phyloP scores from a whole-genome alignment of 345 rosid species.

The Gossypium australe region DNA sequence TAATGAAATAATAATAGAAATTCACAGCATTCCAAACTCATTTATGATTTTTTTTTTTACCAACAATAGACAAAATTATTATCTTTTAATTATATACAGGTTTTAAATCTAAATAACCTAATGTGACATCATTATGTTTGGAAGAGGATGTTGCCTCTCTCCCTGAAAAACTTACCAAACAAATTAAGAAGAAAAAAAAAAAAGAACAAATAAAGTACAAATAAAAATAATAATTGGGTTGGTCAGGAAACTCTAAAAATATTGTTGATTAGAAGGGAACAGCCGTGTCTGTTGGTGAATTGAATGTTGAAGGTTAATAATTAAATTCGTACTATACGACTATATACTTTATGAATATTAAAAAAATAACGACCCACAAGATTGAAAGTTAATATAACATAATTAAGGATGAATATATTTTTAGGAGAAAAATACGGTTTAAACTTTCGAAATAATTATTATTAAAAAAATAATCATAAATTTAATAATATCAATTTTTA shows the following conservation, averaged over 20 bases:
- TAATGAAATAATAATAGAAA: no score
- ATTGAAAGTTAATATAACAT: no score
- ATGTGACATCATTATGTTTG: background rate
- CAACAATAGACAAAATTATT: no score
- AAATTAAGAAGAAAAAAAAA: background rate
- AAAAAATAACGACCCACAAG: no score
- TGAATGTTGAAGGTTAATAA: constrained; percentile 30
- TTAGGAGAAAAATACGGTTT: accelerated
- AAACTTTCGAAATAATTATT: no score
- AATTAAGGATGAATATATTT: no score
- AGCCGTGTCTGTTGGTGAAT: constrained; percentile 21
- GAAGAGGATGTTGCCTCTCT: background rate
- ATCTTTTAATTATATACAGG: no score
- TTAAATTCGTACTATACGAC: background rate
- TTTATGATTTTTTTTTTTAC: no score
- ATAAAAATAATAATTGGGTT: background rate
- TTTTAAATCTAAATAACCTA: background rate
- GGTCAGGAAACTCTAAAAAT: constrained; percentile 5
- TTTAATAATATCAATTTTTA: no score
- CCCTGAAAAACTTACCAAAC: background rate
- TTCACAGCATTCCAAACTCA: no score
- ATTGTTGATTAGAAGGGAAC: constrained; percentile 9
- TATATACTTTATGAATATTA: no score
- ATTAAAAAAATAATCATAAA: no score
- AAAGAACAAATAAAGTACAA: background rate